Evolutionary conservation across 2,329 filamentous ascomycete genomes (phyloP).

Genomic region (Cercospora sesami): DNA sequence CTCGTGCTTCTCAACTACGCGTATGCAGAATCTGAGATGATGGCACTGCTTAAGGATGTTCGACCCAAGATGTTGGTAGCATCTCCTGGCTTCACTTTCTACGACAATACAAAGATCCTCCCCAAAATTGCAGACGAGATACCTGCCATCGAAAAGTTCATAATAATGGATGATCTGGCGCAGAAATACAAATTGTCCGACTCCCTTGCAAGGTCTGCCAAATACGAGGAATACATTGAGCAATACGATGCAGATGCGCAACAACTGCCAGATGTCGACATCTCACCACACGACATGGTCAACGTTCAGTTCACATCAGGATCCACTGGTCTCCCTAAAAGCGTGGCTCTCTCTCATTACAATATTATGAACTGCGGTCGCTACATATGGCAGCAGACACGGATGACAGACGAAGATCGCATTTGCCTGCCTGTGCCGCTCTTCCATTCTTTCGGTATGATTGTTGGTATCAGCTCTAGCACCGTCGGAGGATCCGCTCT

Average conservation of each 20-base stretch:
- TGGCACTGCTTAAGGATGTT: slow-evolving; percentile 68
- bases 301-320: slow-evolving; percentile 63
- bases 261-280: slow-evolving; percentile 26
- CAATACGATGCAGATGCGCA: slow-evolving; percentile 23
- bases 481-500: slow-evolving; percentile 62
- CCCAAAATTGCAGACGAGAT: slow-evolving; percentile 44
- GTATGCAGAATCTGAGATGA: slow-evolving; percentile 67
- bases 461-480: slow-evolving; percentile 43
- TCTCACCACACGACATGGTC: slow-evolving; percentile 36
- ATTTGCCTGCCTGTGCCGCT: slow-evolving; percentile 80
- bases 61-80: slow-evolving; percentile 69
- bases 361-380: slow-evolving; percentile 36
- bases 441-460: slow-evolving; percentile 84
- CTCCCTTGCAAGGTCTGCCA: slow-evolving; percentile 22
- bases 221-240: slow-evolving; percentile 32
- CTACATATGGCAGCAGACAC: slow-evolving; percentile 34
- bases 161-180: slow-evolving; percentile 51
- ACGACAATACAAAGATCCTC: slow-evolving; percentile 62
- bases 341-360: slow-evolving; percentile 60
- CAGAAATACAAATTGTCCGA: slow-evolving; percentile 27
- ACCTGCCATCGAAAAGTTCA: slow-evolving; percentile 50
- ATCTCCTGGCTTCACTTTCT: slow-evolving; percentile 62
- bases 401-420: slow-evolving; percentile 55
- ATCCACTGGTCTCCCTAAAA: slow-evolving; percentile 69
- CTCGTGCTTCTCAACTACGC: slow-evolving; percentile 75